These are phyloP conservation scores for Persicaria maculosa DNA, from an alignment of 148 eudicot genomes.

Conservation along the genomic window DNA sequence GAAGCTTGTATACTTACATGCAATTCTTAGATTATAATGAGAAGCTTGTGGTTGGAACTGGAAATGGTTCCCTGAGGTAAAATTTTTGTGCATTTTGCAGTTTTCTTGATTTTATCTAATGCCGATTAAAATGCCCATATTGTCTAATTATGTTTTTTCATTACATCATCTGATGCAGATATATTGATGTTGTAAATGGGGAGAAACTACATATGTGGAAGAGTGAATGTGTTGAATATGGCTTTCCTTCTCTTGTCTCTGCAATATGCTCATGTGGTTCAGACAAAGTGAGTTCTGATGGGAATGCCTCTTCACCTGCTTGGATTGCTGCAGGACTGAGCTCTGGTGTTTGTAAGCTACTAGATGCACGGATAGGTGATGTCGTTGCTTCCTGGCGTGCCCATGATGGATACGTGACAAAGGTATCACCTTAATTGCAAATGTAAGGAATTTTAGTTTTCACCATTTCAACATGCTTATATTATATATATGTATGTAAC, in stretches of 20 bases:
- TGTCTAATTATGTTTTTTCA: not conserved
- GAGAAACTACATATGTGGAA: constrained; percentile 93
- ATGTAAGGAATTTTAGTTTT: constrained; percentile 9
- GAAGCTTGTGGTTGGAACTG: constrained; percentile 75
- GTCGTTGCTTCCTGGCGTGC: constrained; percentile 87
- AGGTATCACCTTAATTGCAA: constrained; percentile 36
- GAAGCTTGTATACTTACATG: constrained; percentile 84
- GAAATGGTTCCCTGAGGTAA: constrained; percentile 94
- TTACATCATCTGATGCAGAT: constrained; percentile 38
- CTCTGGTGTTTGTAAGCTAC: constrained; percentile 79
- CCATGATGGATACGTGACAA: constrained; percentile 92
- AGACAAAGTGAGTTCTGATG: constrained; percentile 35
- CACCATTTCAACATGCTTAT: not conserved
- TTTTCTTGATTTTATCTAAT: not conserved
- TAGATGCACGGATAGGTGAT: constrained; percentile 86
- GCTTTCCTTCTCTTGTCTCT: constrained; percentile 73
- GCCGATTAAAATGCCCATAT: not conserved
- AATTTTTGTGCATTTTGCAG: constrained; percentile 7
- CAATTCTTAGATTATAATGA: constrained; percentile 62
- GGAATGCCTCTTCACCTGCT: constrained; percentile 41
- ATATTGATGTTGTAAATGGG: constrained; percentile 64
- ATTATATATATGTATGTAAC: constrained; percentile 24
- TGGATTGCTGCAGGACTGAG: constrained; percentile 91
- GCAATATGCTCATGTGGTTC: constrained; percentile 83
- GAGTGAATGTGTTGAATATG: constrained; percentile 51